phyloP scores from a whole-genome alignment of 108 stramenopile species.

The Stephanodiscus minutulus region DNA sequence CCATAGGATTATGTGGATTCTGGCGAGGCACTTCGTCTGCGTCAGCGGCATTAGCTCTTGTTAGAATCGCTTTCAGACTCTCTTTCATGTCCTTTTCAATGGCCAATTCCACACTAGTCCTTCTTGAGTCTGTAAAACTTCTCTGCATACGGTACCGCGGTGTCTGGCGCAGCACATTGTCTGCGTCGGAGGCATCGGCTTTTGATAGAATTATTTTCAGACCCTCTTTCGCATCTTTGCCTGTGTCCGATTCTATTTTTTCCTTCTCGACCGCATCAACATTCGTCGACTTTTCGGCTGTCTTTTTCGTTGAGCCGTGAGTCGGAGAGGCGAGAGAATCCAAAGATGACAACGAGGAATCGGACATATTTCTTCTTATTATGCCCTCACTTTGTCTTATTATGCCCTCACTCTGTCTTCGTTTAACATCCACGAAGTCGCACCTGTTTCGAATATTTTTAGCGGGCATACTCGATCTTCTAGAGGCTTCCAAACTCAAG shows the following conservation, averaged over 20 bases:
- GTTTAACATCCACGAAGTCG: not conserved
- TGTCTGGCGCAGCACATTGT: not conserved
- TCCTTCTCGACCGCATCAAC: not conserved
- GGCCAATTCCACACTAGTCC: not conserved
- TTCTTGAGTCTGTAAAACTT: no score
- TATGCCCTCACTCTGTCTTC: not conserved
- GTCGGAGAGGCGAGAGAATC: conserved; percentile 39
- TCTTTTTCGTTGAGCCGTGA: not conserved
- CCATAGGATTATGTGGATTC: no score
- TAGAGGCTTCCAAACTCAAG: not conserved
- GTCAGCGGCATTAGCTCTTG: not conserved
- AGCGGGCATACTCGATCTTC: not conserved
- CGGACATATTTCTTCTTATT: not conserved
- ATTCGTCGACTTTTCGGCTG: not conserved
- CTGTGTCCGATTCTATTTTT: not conserved
- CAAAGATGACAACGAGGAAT: conserved; percentile 21
- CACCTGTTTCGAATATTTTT: no score
- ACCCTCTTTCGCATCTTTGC: not conserved
- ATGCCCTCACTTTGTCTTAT: no score
- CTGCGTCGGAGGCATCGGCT: not conserved
- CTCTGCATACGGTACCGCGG: no score
- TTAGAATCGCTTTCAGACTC: not conserved
- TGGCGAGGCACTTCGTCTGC: not conserved
- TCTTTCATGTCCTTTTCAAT: not conserved
- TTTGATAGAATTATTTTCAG: not conserved